These are phyloP conservation scores for Fibroporia radiculosa DNA, from an alignment of 768 basidiomycete genomes.

Conservation along the genomic window DNA sequence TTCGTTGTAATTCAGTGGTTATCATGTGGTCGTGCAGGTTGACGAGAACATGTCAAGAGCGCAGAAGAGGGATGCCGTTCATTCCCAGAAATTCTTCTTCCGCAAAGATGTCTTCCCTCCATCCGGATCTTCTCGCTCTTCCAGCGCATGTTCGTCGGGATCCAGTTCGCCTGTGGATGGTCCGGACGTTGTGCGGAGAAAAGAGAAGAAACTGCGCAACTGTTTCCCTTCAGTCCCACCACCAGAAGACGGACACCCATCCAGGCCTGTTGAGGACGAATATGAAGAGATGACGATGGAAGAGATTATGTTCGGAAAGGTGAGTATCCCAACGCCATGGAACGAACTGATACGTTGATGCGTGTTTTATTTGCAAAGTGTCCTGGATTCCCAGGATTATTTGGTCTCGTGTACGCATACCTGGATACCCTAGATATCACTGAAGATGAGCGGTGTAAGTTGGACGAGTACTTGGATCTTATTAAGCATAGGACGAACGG, in stretches of 20 bases:
- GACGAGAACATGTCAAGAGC: slow-evolving; percentile 95
- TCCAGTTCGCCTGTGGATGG: slow-evolving; percentile 18
- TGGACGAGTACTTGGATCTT: slow-evolving; percentile 74
- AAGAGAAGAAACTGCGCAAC: slow-evolving; percentile 62
- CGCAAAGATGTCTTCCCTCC: slow-evolving; percentile 74
- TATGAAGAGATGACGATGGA: slow-evolving; percentile 89
- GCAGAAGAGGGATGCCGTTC: slow-evolving; percentile 74
- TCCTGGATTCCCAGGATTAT: slow-evolving; percentile 64
- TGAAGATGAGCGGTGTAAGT: slow-evolving; percentile 45
- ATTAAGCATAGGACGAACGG: slow-evolving; percentile 76
- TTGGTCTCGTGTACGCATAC: slow-evolving; percentile 78
- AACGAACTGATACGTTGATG: slow-evolving; percentile 8
- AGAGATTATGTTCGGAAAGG: slow-evolving; percentile 94
- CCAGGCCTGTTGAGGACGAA: slow-evolving; percentile 61
- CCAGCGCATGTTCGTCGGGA: slow-evolving; percentile 16
- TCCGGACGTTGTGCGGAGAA: slow-evolving; percentile 26
- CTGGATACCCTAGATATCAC: slow-evolving; percentile 80
- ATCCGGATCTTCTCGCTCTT: slow-evolving; percentile 24
- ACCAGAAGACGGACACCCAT: slow-evolving; percentile 35
- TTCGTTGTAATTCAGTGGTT: slow-evolving; percentile 1
- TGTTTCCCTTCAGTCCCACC: slow-evolving; percentile 61
- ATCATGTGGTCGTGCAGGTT: slow-evolving; percentile 48
- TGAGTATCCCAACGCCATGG: slow-evolving; percentile 17
- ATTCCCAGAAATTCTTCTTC: slow-evolving; percentile 79
- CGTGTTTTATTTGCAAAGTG: slow-evolving; percentile 42